phyloP scores from a whole-genome alignment of 1,139 yeast species.

The Taphrina wiesneri region DNA sequence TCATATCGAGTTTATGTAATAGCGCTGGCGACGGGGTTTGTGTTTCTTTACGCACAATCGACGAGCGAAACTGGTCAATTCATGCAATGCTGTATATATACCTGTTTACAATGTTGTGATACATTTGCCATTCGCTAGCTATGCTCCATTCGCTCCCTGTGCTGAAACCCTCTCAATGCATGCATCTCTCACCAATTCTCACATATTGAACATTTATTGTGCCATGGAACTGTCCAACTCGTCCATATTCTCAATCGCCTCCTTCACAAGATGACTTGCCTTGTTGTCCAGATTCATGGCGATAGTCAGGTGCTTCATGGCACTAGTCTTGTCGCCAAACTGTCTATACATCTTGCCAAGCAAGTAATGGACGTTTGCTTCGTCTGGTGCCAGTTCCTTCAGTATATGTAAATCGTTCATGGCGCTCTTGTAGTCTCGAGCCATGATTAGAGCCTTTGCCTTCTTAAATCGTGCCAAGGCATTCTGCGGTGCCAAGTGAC shows the following conservation, averaged over 20 bases:
- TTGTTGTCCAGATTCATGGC: slow-evolving; percentile 93
- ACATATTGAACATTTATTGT: not conserved
- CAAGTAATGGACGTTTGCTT: slow-evolving; percentile 87
- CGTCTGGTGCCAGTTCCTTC: slow-evolving; percentile 81
- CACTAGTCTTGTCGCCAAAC: slow-evolving; percentile 70
- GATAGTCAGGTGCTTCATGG: slow-evolving; percentile 81
- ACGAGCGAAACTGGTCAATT: not conserved
- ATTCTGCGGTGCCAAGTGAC: slow-evolving; percentile 78
- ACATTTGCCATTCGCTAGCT: not conserved
- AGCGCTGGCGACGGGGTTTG: not conserved
- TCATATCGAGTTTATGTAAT: not conserved
- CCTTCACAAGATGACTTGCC: slow-evolving; percentile 82
- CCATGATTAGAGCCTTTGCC: slow-evolving; percentile 73
- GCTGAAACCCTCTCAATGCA: not conserved
- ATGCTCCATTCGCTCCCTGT: not conserved
- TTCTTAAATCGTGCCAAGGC: slow-evolving; percentile 86
- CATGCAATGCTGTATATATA: not conserved
- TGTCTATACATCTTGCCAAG: slow-evolving; percentile 84
- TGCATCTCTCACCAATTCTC: not conserved
- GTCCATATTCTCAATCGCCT: slow-evolving; percentile 51
- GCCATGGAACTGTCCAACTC: slow-evolving; percentile 13
- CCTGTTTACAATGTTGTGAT: not conserved
- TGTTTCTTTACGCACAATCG: not conserved
- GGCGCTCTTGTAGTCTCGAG: slow-evolving; percentile 49
- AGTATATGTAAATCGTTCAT: slow-evolving; percentile 71